A percentile compares a stretch with the other conserved stretches of the same genome.
These are phyloP conservation scores for Angomonas deanei DNA, from an alignment of 208 protist genomes.

Conservation along the genomic window DNA sequence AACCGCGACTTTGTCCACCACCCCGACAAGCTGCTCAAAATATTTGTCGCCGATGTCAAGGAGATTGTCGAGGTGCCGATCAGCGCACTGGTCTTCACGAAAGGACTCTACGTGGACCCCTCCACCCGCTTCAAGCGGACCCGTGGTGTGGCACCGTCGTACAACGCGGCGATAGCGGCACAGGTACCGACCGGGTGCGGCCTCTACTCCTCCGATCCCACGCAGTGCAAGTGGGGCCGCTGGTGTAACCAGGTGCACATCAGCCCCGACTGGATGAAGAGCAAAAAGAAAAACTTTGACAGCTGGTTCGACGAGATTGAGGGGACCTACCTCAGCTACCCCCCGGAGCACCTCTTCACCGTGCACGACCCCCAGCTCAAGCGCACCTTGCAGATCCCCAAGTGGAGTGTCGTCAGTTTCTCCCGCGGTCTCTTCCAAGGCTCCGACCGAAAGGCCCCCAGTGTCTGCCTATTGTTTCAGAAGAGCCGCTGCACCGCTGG, in stretches of 20 bases:
- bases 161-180: conserved; percentile 37
- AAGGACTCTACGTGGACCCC: conserved; percentile 74
- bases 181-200: conserved; percentile 79
- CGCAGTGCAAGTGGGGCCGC: conserved; percentile 74
- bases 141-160: conserved; percentile 23
- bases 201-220: conserved; percentile 64
- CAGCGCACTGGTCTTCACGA: conserved; percentile 53
- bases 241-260: conserved; percentile 89
- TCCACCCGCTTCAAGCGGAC: conserved; percentile 43
- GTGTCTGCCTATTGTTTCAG: conserved; percentile 84
- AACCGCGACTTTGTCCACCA: conserved; percentile 21
- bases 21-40: conserved; percentile 49
- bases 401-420: conserved; percentile 62
- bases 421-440: conserved; percentile 80
- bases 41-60: conserved; percentile 78
- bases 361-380: conserved; percentile 81
- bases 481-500: conserved; percentile 70
- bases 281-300: conserved; percentile 66
- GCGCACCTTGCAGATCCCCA: conserved; percentile 46
- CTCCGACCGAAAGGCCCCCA: conserved; percentile 61
- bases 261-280: conserved; percentile 59
- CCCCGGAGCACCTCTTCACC: conserved; percentile 47
- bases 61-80: conserved; percentile 75
- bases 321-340: conserved; percentile 37
- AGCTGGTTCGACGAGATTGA: conserved; percentile 67